Base-by-base conservation (phyloP, 257 asterid genomes). In the Marsdenia floribunda region DNA sequence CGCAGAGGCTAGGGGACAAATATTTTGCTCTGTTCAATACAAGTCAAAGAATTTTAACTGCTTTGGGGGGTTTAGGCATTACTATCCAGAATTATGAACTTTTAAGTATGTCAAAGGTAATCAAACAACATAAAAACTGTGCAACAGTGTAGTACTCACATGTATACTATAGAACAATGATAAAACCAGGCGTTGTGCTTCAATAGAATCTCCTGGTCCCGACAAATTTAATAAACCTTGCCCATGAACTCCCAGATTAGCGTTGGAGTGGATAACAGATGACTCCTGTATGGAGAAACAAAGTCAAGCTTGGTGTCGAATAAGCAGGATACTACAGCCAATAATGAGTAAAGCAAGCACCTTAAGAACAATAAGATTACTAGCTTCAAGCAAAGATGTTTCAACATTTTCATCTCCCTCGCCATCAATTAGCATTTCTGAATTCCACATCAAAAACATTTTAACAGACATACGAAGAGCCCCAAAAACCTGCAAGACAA, bases 381-480 rank as follows among this genome's bases (percentile, higher is more conserved):
- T 96, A 82, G 99, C 98, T 85, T 96, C 99, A 50, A 96, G 95
- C 82, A 89, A 83, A 33, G 99, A 91, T 49, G 98, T 96, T 85
- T 87, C 99, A 59, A 96, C 96, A 85, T 91, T 88, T 86, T 86
- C 93, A 87, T 96, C 98, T 72, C 98, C 99, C 77, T 97, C 99
- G 35, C 98, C 99, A 83, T 96, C 99, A 83, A 96, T 96, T 78
- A 86, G 75, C 97, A 96, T 87, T 81, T 74, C 75, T 38, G 99
- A 87, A 81, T 96, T 96, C 99, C 96, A 93, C 99, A 96, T 96
- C 84, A 96, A 76, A 79, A 93, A 89, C 96, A 96, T 93, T 83
- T 96, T 96, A 69, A 96, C 97, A 19, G 98, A 83, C 99, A 96
- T 96, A 76, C 99, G 97, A 78, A 96, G 98, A 75, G 99, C 99